Evolutionary conservation across 163 green algal species (phyloP), one percentile per base, ranked within the genome.

Genomic region (Scenedesmus sp.): DNA sequence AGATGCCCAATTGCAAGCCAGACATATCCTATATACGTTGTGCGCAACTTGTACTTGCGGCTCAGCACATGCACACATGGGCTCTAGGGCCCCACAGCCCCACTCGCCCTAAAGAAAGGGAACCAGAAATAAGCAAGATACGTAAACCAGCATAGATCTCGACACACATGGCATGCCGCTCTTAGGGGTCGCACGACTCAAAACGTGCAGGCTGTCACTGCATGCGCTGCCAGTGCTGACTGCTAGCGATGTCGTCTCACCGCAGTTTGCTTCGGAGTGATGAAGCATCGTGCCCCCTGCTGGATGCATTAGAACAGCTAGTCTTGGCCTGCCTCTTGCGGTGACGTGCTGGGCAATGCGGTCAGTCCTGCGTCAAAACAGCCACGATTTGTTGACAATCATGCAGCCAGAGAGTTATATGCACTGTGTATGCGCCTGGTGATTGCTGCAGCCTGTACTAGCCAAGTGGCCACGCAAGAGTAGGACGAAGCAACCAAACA

Each of bases 171-270:
- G 16, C 4, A 76, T 30, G 65, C 65, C 65, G 65, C 65, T 37
- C 16, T 30, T 40, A 0, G 5, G 24, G 30, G 65, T 76, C 65
- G 65, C 65, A 76, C 65, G 65, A 76, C 65, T 76, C 65, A 76
- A 72, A 76, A 76, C 65, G 65, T 76, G 65, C 65, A 76, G 65
- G 65, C 61, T 76, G 61, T 76, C 61, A 76, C 24, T 76, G 61
- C 61, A 76, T 76, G 26, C 65, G 7, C 65, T 76, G 30, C 4
- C n/a, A n/a, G n/a, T n/a, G n/a, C 65, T 40, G 65, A 2, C 30
- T 76, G 30, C 10, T 30, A 7, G 65, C 65, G 16, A 10, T 24
- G 37, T 26, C 65, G 65, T 30, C 65, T 76, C 30, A 76, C 65
- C 65, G 30, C 40, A 18, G 18, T 18, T 12, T 22, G 65, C 7